Base-by-base conservation (phyloP, 306 rosid genomes). In the Dryas alaskensis region DNA sequence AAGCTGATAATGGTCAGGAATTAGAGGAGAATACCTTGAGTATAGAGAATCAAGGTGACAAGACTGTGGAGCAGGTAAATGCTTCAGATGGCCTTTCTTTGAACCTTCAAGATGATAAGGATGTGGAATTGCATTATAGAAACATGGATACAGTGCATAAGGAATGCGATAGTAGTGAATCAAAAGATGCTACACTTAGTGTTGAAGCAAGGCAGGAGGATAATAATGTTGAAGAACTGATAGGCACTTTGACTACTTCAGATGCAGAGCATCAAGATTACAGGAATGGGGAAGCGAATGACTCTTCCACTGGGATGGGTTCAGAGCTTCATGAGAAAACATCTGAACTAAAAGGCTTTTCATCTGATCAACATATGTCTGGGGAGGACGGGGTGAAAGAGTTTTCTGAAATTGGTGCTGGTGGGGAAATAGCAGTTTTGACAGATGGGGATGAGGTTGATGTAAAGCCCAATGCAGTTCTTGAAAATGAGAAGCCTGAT, bases 71-170 rank as follows among this genome's bases (percentile, higher is more conserved):
- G 14, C 68, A 67, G 5, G 12, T 44, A 54, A 79, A 70, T 81
- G 85, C 52, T 45, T 77, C 78, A 43, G 80, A 43, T 70, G 73
- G 62, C 53, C 72, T 53, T 63, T 43, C 19, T 76, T 39, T 62
- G 53, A 83, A 80, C 73, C 55, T 70, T 71, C 73, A 57, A 75
- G 90, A 77, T 71, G 79, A 57, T 71, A 53, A 62, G 10, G 67
- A 25, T 47, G 79, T 50, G 43, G 85, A 81, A 61, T 51, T 50
- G 40, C 69, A 70, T 45, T 83, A 27, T 19, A 60, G 62, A 78
- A 8, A 54, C 8, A 48, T 7, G 45, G 67, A 54, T 79, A 68
- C 54, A 44, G 79, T 80, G 64, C 74, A 77, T 74, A 79, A 19
- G 46, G 78, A 19, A 57, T 78, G 72, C 75, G 72, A 70, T 51